Evolutionary conservation across 2,329 filamentous ascomycete genomes (phyloP), one percentile per base, ranked within the genome.

Genomic region (Teratosphaeria pseudoeucalypti): DNA sequence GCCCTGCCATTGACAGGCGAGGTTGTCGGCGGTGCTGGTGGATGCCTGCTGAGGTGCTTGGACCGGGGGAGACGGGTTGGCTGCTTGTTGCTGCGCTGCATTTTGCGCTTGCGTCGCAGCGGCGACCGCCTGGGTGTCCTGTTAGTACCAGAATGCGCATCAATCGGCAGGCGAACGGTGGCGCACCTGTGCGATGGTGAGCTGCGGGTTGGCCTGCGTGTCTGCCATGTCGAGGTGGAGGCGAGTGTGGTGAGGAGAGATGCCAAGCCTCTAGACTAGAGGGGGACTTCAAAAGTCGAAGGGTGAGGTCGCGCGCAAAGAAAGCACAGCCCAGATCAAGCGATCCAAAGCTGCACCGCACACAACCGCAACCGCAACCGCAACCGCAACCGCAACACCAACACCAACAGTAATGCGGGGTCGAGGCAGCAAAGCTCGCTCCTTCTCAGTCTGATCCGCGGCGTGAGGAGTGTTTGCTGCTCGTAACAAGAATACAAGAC

Each of bases 1-100:
- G 64, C 79, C 81, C 65, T 81, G 78, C 84, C 84, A 86, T 74
- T 85, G 81, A 65, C 84, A 86, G 39, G 76, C 75, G 27, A 81
- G 71, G 65, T 76, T 75, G 69, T 81, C 78, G 68, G 71, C 68
- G 58, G 70, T 68, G 57, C 68, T 71, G 58, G 63, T 67, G 29
- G 69, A 68, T 29, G 63, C 61, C 43, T 71, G 66, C n/a, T 66
- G 65, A 10, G 67, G 11, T 4, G 27, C 64, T 61, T 68, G 68
- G 29, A 70, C 66, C 2, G 68, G 65, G 27, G 68, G 67, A 57
- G 67, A 69, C 16, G 68, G 60, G 54, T 59, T 60, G 32, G 64
- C 61, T 23, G 60, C 58, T 34, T 64, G 63, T 52, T 68, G 67
- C 52, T 67, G 65, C 52, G 68, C 67, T 34, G 67, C 67, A 55